These are phyloP conservation scores for Aureobasidium sp. DNA, from an alignment of 2,329 filamentous ascomycete species.

Conservation along the genomic window DNA sequence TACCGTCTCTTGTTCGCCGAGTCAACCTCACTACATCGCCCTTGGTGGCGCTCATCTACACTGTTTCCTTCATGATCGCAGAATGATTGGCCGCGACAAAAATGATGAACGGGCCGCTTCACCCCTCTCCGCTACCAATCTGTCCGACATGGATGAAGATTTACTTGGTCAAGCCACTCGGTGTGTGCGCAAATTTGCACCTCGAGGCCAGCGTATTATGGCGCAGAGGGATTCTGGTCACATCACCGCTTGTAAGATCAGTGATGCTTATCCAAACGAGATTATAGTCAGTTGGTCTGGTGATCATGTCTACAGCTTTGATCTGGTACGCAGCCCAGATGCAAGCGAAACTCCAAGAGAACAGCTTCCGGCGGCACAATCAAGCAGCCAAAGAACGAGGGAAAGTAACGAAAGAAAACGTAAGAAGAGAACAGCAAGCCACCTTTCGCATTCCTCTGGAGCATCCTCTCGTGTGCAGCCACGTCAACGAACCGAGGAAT, in stretches of 20 bases:
- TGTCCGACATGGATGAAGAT: conserved; percentile 44
- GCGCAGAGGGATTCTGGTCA: conserved; percentile 51
- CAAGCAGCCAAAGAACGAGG: conserved; percentile 18
- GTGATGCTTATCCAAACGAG: conserved; percentile 60
- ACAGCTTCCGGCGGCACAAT: background rate
- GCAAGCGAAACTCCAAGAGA: conserved; percentile 35
- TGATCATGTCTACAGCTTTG: conserved; percentile 57
- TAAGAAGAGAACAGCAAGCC: conserved; percentile 47
- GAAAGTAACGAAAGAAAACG: conserved; percentile 45
- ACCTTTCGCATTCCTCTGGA: conserved; percentile 32
- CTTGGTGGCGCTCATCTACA: conserved; percentile 62
- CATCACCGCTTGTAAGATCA: conserved; percentile 66
- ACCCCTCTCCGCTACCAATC: conserved; percentile 34
- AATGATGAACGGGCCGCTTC: conserved; percentile 47
- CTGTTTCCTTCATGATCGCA: conserved; percentile 61
- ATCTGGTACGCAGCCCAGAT: conserved; percentile 54
- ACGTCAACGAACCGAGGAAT: conserved; percentile 39
- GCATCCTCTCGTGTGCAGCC: conserved; percentile 31
- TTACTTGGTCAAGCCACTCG: conserved; percentile 53
- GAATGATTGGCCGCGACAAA: conserved; percentile 58
- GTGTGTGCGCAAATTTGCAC: conserved; percentile 61
- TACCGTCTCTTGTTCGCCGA: conserved; percentile 60
- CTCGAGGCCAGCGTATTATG: conserved; percentile 51
- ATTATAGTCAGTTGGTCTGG: conserved; percentile 63
- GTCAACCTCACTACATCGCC: conserved; percentile 63